Conservation (phyloP, 768 basidiomycete species). For the Suillus brevipes region DNA sequence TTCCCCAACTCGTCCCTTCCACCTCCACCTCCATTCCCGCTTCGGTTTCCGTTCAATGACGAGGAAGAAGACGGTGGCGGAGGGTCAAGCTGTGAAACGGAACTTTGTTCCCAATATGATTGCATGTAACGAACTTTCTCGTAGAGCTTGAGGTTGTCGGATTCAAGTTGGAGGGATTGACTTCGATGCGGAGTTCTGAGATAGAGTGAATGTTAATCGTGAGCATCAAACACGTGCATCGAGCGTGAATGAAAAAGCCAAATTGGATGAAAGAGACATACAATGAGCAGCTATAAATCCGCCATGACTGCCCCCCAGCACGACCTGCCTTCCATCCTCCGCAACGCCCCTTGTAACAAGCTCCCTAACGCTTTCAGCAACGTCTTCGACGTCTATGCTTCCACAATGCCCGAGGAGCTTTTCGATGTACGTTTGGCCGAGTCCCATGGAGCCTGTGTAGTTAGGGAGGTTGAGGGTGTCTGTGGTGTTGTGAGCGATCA, state of each 20-base stretch:
- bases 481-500: conserved; percentile 19
- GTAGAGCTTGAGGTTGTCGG: conserved; percentile 96
- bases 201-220: conserved; percentile 57
- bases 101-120: conserved; percentile 81
- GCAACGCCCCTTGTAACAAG: conserved; percentile 53
- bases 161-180: conserved; percentile 91
- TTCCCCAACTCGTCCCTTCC: conserved; percentile 76
- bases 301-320: conserved; percentile 70
- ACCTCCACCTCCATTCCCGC: conserved; percentile 39
- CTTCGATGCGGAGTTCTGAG: conserved; percentile 89
- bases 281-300: conserved; percentile 63
- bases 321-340: conserved; percentile 49
- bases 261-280: neutral
- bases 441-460: conserved; percentile 69
- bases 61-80: conserved; percentile 44
- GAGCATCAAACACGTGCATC: neutral
- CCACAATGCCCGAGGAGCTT: conserved; percentile 60
- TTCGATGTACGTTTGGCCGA: conserved; percentile 57
- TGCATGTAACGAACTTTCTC: conserved; percentile 99
- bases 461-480: conserved; percentile 63
- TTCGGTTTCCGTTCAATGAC: conserved; percentile 35
- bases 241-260: neutral
- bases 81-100: conserved; percentile 67
- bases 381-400: conserved; percentile 64
- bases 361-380: conserved; percentile 51